phyloP scores from a whole-genome alignment of 129 eudicot genomes.

The Dittrichia graveolens region DNA sequence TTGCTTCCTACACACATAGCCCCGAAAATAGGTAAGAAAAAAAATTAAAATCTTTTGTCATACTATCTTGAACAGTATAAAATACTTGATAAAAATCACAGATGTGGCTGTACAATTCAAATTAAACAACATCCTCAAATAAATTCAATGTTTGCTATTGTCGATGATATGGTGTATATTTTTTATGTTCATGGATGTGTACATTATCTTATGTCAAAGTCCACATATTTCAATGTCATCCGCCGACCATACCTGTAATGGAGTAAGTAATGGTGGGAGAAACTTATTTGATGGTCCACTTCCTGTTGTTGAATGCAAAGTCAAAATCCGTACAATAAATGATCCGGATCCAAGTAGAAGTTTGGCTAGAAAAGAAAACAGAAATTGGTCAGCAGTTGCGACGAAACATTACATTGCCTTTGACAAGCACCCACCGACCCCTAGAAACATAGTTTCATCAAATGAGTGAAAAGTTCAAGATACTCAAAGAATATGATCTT shows the following conservation, averaged over 20 bases:
- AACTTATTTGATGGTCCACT: constrained; percentile 38
- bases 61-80: not conserved
- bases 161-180: constrained; percentile 1
- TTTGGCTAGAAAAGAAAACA: constrained; percentile 54
- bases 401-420: not conserved
- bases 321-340: constrained; percentile 63
- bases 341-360: constrained; percentile 79
- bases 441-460: not conserved
- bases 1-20: constrained; percentile 55
- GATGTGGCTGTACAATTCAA: not conserved
- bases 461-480: not conserved
- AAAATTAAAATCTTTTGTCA: not conserved
- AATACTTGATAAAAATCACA: not conserved
- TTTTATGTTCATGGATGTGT: not conserved
- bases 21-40: constrained; percentile 2
- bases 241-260: constrained; percentile 65
- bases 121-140: not conserved
- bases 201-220: constrained; percentile 1
- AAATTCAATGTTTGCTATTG: not conserved
- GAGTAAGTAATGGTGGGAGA: constrained; percentile 61
- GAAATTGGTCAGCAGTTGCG: constrained; percentile 11
- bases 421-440: not conserved
- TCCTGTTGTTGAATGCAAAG: constrained; percentile 44
- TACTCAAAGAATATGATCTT: not conserved
- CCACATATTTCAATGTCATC: constrained; percentile 17